phyloP scores from a whole-genome alignment of 768 basidiomycete species.

The Phlegmacium glaucopus region DNA sequence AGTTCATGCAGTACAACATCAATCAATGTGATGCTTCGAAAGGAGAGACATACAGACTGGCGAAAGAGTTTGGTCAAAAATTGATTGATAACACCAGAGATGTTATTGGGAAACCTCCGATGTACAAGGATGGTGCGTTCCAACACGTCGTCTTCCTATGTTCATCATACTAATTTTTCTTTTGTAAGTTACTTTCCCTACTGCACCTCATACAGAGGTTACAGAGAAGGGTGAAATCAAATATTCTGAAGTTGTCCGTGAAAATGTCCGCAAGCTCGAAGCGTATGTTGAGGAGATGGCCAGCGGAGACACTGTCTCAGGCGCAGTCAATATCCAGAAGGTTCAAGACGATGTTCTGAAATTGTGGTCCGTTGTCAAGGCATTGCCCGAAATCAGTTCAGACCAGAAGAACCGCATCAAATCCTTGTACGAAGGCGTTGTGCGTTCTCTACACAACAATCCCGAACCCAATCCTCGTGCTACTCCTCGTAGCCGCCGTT shows the following conservation, averaged over 20 bases:
- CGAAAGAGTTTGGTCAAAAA: conserved; percentile 95
- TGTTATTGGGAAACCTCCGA: conserved; percentile 76
- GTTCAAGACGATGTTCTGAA: conserved; percentile 96
- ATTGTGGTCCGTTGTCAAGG: conserved; percentile 96
- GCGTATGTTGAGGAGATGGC: conserved; percentile 99
- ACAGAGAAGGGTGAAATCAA: conserved; percentile 92
- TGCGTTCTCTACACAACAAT: conserved; percentile 82
- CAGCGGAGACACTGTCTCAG: conserved; percentile 82
- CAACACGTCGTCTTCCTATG: background rate
- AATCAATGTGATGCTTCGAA: conserved; percentile 74
- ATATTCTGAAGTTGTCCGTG: conserved; percentile 91
- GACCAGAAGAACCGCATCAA: conserved; percentile 97
- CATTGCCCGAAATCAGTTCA: conserved; percentile 94
- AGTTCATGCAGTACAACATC: conserved; percentile 96
- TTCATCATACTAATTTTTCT: conserved; percentile 7
- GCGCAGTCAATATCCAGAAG: conserved; percentile 90
- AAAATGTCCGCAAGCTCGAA: conserved; percentile 95
- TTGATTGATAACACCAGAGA: conserved; percentile 92
- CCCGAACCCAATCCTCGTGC: conserved; percentile 58
- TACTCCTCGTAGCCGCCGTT: conserved; percentile 70
- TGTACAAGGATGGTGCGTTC: conserved; percentile 90
- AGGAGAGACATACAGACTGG: conserved; percentile 92
- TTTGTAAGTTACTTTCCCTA: conserved; percentile 88
- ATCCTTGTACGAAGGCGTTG: conserved; percentile 93
- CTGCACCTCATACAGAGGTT: conserved; percentile 93